phyloP scores from a whole-genome alignment of 2,329 filamentous ascomycete species.

The Sclerotinia minor region DNA sequence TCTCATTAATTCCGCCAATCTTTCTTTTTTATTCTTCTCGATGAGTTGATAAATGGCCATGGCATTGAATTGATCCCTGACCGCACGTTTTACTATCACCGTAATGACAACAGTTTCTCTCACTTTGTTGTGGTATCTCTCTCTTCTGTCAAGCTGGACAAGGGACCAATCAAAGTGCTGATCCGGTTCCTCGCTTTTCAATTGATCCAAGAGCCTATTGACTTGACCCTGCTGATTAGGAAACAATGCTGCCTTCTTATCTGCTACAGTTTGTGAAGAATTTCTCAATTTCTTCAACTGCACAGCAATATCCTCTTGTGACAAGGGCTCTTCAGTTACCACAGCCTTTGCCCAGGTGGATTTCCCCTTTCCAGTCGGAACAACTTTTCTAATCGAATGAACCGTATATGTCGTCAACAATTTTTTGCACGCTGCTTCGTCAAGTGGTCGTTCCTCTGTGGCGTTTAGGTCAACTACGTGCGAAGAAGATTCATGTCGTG shows the following conservation, averaged over 20 bases:
- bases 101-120: conserved; percentile 38
- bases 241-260: conserved; percentile 37
- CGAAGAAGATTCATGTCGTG: conserved; percentile 20
- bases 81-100: conserved; percentile 36
- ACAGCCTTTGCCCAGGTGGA: conserved; percentile 38
- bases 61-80: conserved; percentile 29
- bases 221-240: conserved; percentile 38
- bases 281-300: conserved; percentile 37
- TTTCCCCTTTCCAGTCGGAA: conserved; percentile 31
- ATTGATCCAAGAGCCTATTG: conserved; percentile 36
- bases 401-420: conserved; percentile 30
- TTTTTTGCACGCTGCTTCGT: conserved; percentile 18
- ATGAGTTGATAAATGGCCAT: conserved; percentile 30
- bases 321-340: conserved; percentile 33
- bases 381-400: conserved; percentile 35
- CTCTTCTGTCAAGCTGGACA: conserved; percentile 35
- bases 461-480: conserved; percentile 11
- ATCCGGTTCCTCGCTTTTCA: conserved; percentile 34
- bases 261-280: conserved; percentile 32
- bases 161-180: conserved; percentile 38
- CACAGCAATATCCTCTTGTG: conserved; percentile 37
- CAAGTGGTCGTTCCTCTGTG: background rate
- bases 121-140: conserved; percentile 25
- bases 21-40: conserved; percentile 31
- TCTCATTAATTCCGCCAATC: conserved; percentile 24